These are phyloP conservation scores for Cordyceps farinosa DNA, from an alignment of 2,329 filamentous ascomycete species.

Conservation along the genomic window DNA sequence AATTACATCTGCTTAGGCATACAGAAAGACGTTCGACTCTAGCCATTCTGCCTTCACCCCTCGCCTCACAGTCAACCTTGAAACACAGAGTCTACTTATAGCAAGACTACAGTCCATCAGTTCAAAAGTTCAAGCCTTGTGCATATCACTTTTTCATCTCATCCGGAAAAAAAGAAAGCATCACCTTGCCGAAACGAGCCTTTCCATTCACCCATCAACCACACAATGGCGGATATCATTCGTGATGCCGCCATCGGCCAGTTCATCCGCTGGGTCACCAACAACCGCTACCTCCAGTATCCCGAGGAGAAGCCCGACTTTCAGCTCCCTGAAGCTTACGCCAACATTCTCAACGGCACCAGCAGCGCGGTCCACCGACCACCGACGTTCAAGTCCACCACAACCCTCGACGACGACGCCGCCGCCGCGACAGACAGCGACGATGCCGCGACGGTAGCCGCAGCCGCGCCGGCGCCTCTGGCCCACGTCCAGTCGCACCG, in stretches of 20 bases:
- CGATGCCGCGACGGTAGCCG: neutral
- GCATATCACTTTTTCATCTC: neutral
- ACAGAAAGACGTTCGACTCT: neutral
- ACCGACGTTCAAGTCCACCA: constrained; percentile 16
- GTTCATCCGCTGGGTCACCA: constrained; percentile 51
- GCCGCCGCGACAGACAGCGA: neutral
- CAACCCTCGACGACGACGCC: neutral
- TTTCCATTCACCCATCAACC: neutral
- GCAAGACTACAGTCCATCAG: neutral
- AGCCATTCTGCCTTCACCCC: too few species aligned
- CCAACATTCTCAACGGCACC: constrained; percentile 33
- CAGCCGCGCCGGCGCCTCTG: neutral
- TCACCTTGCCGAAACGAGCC: neutral
- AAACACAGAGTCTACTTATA: too few species aligned
- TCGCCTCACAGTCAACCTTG: neutral
- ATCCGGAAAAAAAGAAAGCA: too few species aligned
- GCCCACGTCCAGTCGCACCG: constrained; percentile 5
- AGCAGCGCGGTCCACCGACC: constrained; percentile 18
- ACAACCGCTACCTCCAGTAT: constrained; percentile 52
- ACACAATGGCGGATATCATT: constrained; percentile 35
- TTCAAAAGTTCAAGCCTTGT: neutral
- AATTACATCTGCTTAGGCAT: neutral
- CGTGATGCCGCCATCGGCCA: constrained; percentile 58
- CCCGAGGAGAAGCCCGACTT: constrained; percentile 58
- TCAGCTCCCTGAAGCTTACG: constrained; percentile 42